Evolutionary conservation across 768 basidiomycete species (phyloP).

Genomic region (Cubamyces lactineus): DNA sequence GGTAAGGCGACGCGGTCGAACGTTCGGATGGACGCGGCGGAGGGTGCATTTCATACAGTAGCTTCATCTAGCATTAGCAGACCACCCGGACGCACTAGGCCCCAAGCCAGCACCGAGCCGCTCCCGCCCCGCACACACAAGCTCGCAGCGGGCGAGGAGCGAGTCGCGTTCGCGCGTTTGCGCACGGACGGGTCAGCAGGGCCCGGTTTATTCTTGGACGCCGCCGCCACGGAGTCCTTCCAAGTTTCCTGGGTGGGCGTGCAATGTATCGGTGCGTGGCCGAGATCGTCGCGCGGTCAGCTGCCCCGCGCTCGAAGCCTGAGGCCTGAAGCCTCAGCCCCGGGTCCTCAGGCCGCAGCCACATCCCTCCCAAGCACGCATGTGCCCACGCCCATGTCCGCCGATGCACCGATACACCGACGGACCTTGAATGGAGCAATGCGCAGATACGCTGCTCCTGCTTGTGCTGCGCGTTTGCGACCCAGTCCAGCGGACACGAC

Average conservation of each 20-base stretch:
- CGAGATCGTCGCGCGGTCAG: slow-evolving; percentile 19
- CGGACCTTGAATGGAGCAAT: too few relatives aligned
- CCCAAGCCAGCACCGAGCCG: not conserved
- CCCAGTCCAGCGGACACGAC: too few relatives aligned
- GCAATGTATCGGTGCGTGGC: not conserved
- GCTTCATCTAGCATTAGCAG: too few relatives aligned
- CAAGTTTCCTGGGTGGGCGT: slow-evolving; percentile 1
- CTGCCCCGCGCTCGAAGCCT: slow-evolving; percentile 10
- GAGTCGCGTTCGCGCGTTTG: not conserved
- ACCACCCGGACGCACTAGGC: not conserved
- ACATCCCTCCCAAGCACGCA: not conserved
- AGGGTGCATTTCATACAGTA: too few relatives aligned
- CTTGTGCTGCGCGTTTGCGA: too few relatives aligned
- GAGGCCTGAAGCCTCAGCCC: not conserved
- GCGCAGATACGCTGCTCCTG: too few relatives aligned
- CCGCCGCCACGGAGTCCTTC: slow-evolving; percentile 1
- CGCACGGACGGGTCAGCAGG: slow-evolving; percentile 14
- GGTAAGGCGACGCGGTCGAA: not conserved
- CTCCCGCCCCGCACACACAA: not conserved
- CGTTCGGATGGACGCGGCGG: not conserved
- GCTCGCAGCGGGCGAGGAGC: too few relatives aligned
- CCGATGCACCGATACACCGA: too few relatives aligned
- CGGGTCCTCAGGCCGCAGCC: not conserved
- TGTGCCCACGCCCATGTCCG: too few relatives aligned
- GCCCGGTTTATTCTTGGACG: slow-evolving; percentile 14